Evolutionary conservation across 2,329 filamentous ascomycete species (phyloP), one percentile per base, ranked within the genome.

Genomic region (Xylaria hypoxylon): DNA sequence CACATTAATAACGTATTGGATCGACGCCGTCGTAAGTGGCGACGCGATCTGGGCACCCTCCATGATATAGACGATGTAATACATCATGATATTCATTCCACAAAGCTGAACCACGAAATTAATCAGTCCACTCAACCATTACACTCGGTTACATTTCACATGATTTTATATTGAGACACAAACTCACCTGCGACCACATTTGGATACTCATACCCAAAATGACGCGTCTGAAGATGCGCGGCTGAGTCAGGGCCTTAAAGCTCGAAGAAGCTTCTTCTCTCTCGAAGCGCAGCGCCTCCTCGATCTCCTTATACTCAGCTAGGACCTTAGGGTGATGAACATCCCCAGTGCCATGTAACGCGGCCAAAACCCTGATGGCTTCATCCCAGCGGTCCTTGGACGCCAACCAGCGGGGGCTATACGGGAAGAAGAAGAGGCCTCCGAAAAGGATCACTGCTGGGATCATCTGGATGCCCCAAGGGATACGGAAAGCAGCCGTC

Each of bases 371-470:
- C 24, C 81, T 73, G 47, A 88, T 80, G 0, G 87, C 87, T 73
- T 92, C 86, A 31, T 92, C 89, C 83, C 89, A 90, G 0, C 87
- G 84, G 68, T 90, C 90, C 71, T 90, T 85, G 17, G 85, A 84
- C 5, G 91, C 90, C 5, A 93, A 81, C 90, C 90, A 93, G 59
- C 91, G 85, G 0, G 91, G 91, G 56, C 84, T 90, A 70, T 86
- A 86, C 0, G 86, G 87, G 70, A 90, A 85, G 78, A 89, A 89
- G 74, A 87, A 83, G 22, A 89, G 80, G 0, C 86, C 86, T 28
- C 84, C 72, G 52, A 90, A 80, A 0, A 89, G 79, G 15, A 87
- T 73, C 13, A 84, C 72, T 0, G 82, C 86, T 0, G 87, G 87
- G 0, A 88, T 75, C 71, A 85, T 85, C 77, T 90, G 88, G 4